Conservation (phyloP, 345 rosid species). For the Gossypium raimondii region DNA sequence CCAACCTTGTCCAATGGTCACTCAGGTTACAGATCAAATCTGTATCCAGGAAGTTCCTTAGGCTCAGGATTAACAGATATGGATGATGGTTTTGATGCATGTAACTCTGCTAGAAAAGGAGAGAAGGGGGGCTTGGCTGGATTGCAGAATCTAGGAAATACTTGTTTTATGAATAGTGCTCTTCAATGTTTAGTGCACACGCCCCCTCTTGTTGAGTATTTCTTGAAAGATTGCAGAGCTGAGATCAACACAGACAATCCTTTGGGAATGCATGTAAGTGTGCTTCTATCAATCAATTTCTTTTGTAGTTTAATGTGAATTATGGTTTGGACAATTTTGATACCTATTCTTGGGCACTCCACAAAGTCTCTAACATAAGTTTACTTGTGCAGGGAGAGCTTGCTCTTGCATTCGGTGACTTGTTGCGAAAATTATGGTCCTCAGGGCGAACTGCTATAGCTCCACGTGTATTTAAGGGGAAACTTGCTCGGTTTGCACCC, state of each 20-base stretch:
- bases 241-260: constrained; percentile 85
- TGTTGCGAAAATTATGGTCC: constrained; percentile 83
- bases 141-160: constrained; percentile 89
- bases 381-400: constrained; percentile 80
- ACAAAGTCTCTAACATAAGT: constrained; percentile 22
- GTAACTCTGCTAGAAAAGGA: constrained; percentile 39
- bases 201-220: constrained; percentile 73
- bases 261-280: constrained; percentile 80
- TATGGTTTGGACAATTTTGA: constrained; percentile 7
- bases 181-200: constrained; percentile 92
- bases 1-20: constrained; percentile 73
- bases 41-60: constrained; percentile 36
- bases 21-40: constrained; percentile 35
- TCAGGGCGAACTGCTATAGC: constrained; percentile 56
- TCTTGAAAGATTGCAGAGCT: constrained; percentile 66
- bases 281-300: constrained; percentile 7
- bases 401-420: constrained; percentile 79
- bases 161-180: constrained; percentile 96
- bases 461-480: constrained; percentile 77
- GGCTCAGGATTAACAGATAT: constrained; percentile 32
- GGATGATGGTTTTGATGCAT: constrained; percentile 41
- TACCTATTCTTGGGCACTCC: not conserved
- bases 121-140: constrained; percentile 83
- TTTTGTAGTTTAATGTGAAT: constrained; percentile 3
- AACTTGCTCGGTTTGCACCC: constrained; percentile 84